Evolutionary conservation across 2,329 filamentous ascomycete species (phyloP).

Genomic region (Fonsecaea multimorphosa): DNA sequence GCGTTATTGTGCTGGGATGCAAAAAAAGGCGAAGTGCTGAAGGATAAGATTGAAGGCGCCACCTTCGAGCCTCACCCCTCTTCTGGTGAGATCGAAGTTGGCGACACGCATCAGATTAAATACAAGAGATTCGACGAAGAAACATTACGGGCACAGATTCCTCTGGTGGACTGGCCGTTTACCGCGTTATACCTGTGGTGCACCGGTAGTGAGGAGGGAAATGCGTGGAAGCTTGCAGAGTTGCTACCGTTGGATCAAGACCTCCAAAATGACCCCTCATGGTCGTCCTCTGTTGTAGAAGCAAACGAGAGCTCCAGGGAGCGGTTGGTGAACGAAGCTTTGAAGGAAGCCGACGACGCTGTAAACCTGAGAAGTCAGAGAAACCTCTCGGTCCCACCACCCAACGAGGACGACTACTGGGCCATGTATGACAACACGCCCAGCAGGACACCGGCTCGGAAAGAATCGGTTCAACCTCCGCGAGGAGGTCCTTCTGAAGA

Average conservation of each 20-base stretch:
- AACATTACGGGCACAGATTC: constrained; percentile 63
- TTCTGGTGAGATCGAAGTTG: constrained; percentile 69
- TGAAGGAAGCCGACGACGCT: constrained; percentile 43
- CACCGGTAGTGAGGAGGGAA: constrained; percentile 60
- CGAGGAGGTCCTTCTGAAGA: constrained; percentile 56
- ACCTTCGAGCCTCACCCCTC: constrained; percentile 68
- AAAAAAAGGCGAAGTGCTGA: constrained; percentile 59
- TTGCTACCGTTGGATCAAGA: constrained; percentile 58
- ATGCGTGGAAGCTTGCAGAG: constrained; percentile 66
- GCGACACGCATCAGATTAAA: constrained; percentile 60
- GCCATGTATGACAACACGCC: constrained; percentile 66
- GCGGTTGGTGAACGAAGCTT: constrained; percentile 46
- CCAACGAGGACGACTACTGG: constrained; percentile 70
- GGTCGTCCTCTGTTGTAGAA: constrained; percentile 61
- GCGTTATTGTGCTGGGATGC: constrained; percentile 65
- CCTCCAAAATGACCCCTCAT: constrained; percentile 57
- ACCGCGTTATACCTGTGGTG: constrained; percentile 67
- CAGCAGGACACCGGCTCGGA: constrained; percentile 55
- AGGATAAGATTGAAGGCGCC: constrained; percentile 59
- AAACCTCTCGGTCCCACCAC: constrained; percentile 45
- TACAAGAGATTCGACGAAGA: constrained; percentile 67
- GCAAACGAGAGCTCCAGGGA: constrained; percentile 57
- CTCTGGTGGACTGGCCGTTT: constrained; percentile 62
- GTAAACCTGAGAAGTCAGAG: constrained; percentile 35
- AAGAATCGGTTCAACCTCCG: constrained; percentile 45